phyloP scores from a whole-genome alignment of 345 rosid genomes.

The Laguncularia racemosa region DNA sequence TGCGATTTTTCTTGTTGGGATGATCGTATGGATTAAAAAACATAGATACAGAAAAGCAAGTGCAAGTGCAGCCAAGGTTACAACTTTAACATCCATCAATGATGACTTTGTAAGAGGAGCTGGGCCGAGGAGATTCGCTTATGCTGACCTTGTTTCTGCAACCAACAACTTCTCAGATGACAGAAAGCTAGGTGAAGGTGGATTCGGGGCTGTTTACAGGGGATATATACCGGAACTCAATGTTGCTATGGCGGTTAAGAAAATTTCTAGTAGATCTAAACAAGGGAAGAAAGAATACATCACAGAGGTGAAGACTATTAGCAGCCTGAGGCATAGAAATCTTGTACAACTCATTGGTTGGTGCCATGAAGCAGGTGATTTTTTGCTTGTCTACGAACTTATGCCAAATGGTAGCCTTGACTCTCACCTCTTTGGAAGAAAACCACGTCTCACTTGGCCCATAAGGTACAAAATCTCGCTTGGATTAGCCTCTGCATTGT shows the following conservation, averaged over 20 bases:
- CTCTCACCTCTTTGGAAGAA: slow-evolving; percentile 39
- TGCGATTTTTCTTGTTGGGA: background rate
- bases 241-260: slow-evolving; percentile 37
- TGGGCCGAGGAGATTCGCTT: slow-evolving; percentile 47
- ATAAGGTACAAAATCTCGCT: slow-evolving; percentile 31
- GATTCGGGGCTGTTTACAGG: slow-evolving; percentile 46
- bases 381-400: slow-evolving; percentile 58
- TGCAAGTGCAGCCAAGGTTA: slow-evolving; percentile 5
- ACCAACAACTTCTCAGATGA: slow-evolving; percentile 40
- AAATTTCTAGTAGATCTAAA: slow-evolving; percentile 31
- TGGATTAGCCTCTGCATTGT: slow-evolving; percentile 44
- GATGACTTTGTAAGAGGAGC: slow-evolving; percentile 46
- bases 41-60: slow-evolving; percentile 20
- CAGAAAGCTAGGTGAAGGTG: slow-evolving; percentile 56
- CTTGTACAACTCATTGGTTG: slow-evolving; percentile 62
- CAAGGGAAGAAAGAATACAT: slow-evolving; percentile 46
- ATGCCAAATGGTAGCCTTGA: slow-evolving; percentile 64
- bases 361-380: slow-evolving; percentile 52
- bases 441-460: slow-evolving; percentile 29
- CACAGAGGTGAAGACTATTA: slow-evolving; percentile 43
- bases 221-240: slow-evolving; percentile 28
- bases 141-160: slow-evolving; percentile 30
- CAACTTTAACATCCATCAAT: slow-evolving; percentile 24
- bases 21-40: slow-evolving; percentile 5
- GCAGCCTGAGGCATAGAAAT: slow-evolving; percentile 48